Percentiles rank a stretch among this genome's conserved stretches.
Evolutionary conservation across 305 asterid genomes (phyloP).

Genomic region (Fraxinus angustifolia): DNA sequence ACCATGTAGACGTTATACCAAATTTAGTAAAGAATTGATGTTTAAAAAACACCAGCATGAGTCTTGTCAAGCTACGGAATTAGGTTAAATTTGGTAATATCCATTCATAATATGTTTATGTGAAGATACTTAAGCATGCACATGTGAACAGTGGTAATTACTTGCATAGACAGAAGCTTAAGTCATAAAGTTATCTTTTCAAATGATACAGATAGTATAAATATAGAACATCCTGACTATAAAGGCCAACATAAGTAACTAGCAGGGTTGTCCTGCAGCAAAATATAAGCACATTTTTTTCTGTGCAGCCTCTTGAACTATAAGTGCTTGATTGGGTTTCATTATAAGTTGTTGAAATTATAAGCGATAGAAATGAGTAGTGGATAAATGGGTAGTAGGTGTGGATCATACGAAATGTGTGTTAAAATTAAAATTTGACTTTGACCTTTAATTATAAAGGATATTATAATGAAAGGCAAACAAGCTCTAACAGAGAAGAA

Average conservation of each 20-base stretch:
- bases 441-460: background rate
- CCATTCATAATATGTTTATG: background rate
- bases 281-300: background rate
- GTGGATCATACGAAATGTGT: background rate
- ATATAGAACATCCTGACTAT: background rate
- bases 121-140: background rate
- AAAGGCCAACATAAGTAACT: background rate
- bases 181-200: background rate
- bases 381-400: background rate
- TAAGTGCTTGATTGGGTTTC: background rate
- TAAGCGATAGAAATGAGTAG: background rate
- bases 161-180: background rate
- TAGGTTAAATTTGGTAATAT: conserved; percentile 2
- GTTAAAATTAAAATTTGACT: background rate
- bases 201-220: background rate
- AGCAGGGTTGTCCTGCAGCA: background rate
- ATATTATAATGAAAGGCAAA: background rate
- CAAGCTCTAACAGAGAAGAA: background rate
- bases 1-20: background rate
- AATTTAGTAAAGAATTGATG: background rate
- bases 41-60: background rate
- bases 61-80: conserved; percentile 16
- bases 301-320: background rate
- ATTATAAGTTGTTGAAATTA: background rate
- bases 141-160: background rate